These are phyloP conservation scores for Linum tenue DNA, from an alignment of 345 rosid species.

Conservation along the genomic window DNA sequence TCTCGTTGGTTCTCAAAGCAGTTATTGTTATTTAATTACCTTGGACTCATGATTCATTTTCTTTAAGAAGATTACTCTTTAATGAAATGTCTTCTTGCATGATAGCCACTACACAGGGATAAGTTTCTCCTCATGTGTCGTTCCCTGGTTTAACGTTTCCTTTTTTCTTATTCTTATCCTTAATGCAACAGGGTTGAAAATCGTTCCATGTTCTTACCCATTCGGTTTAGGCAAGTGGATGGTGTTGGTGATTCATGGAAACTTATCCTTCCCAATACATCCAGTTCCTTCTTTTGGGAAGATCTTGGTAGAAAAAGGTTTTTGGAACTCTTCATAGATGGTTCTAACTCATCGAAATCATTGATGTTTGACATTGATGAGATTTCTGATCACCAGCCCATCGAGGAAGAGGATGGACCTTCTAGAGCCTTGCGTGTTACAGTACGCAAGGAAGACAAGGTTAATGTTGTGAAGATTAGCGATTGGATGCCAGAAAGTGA, in stretches of 20 bases:
- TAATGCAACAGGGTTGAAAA: conserved; percentile 71
- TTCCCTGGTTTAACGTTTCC: conserved; percentile 1
- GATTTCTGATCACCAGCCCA: conserved; percentile 62
- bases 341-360: conserved; percentile 52
- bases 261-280: conserved; percentile 76
- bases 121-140: conserved; percentile 6
- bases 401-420: conserved; percentile 40
- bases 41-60: no score
- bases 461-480: conserved; percentile 61
- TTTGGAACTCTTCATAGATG: conserved; percentile 68
- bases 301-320: conserved; percentile 70
- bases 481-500: conserved; percentile 97
- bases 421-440: conserved; percentile 73
- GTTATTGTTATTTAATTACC: background rate
- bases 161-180: background rate
- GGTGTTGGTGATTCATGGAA: conserved; percentile 74
- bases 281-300: conserved; percentile 95
- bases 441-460: conserved; percentile 69
- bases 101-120: background rate
- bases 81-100: conserved; percentile 1
- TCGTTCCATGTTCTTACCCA: conserved; percentile 74
- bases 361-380: conserved; percentile 73
- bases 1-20: background rate
- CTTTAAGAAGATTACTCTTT: background rate
- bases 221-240: conserved; percentile 75